Evolutionary conservation across 129 eudicot species (phyloP).

Genomic region (Solidago caesia): DNA sequence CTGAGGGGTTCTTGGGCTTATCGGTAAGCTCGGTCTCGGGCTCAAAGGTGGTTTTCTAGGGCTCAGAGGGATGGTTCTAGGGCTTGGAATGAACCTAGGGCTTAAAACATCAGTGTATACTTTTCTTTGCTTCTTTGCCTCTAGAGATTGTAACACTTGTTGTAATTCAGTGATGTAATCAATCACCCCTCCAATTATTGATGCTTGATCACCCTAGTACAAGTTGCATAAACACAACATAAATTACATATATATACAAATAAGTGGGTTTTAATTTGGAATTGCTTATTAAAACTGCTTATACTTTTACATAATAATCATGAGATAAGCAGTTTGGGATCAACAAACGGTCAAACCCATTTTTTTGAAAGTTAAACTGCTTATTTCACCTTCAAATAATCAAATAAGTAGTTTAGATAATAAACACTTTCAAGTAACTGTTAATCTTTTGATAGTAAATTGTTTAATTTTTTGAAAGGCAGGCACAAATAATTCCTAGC

Average conservation of each 20-base stretch:
- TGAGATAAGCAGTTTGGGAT: no score
- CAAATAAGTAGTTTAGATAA: no score
- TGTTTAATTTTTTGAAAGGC: no score
- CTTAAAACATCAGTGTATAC: conserved; percentile 68
- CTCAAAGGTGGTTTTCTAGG: conserved; percentile 87
- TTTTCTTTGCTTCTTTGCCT: conserved; percentile 89
- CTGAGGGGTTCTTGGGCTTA: conserved; percentile 89
- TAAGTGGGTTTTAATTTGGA: not conserved
- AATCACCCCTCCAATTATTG: conserved; percentile 95
- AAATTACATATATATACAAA: not conserved
- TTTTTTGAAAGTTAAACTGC: no score
- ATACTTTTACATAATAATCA: no score
- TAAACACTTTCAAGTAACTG: no score
- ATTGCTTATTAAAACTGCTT: not conserved
- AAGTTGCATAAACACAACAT: conserved; percentile 15
- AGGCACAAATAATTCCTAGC: no score
- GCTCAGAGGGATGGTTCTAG: conserved; percentile 65
- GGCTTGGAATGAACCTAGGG: conserved; percentile 74
- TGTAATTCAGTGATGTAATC: conserved; percentile 85
- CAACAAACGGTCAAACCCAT: no score
- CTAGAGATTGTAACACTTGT: conserved; percentile 84
- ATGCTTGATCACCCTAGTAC: conserved; percentile 99
- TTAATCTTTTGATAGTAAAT: no score
- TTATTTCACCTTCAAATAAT: no score
- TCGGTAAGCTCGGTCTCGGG: conserved; percentile 76